Percentiles rank a stretch among this genome's conserved stretches.
These are phyloP conservation scores for Pseudogymnoascus sp. DNA, from an alignment of 2,329 filamentous ascomycete species.

Conservation along the genomic window DNA sequence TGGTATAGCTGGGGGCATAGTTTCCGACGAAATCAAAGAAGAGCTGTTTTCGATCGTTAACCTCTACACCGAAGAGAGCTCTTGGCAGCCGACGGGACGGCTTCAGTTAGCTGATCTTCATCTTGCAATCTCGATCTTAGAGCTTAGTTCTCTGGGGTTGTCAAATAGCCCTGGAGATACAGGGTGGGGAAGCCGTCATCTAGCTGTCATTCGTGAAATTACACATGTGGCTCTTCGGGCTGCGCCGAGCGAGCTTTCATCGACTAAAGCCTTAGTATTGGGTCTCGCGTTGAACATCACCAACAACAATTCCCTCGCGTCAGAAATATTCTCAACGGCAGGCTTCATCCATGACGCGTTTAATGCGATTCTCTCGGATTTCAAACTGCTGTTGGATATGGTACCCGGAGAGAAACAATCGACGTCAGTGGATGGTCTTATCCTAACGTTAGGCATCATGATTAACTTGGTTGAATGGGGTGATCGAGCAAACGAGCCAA, in stretches of 20 bases:
- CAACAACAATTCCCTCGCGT: slow-evolving; percentile 68
- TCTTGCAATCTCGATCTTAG: slow-evolving; percentile 44
- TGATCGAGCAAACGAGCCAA: slow-evolving; percentile 18
- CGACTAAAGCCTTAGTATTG: slow-evolving; percentile 30
- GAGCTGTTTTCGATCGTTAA: slow-evolving; percentile 41
- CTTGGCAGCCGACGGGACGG: slow-evolving; percentile 21
- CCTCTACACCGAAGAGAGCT: slow-evolving; percentile 17
- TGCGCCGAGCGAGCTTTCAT: not conserved
- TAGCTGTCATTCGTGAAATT: not conserved
- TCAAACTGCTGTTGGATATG: slow-evolving; percentile 41
- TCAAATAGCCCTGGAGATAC: not conserved
- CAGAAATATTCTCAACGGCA: slow-evolving; percentile 59
- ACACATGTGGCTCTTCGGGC: not conserved
- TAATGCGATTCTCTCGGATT: slow-evolving; percentile 44
- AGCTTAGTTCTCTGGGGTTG: slow-evolving; percentile 36
- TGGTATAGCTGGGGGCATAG: slow-evolving; percentile 42
- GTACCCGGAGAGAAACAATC: slow-evolving; percentile 44
- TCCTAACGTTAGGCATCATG: slow-evolving; percentile 72
- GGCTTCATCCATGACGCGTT: slow-evolving; percentile 45
- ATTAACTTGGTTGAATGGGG: slow-evolving; percentile 85
- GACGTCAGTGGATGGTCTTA: slow-evolving; percentile 58
- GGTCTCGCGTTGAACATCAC: slow-evolving; percentile 78
- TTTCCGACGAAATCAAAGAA: slow-evolving; percentile 43
- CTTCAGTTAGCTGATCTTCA: slow-evolving; percentile 31
- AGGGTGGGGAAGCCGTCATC: not conserved